phyloP scores from a whole-genome alignment of 2,329 filamentous ascomycete genomes.

The Diaporthe sp. region DNA sequence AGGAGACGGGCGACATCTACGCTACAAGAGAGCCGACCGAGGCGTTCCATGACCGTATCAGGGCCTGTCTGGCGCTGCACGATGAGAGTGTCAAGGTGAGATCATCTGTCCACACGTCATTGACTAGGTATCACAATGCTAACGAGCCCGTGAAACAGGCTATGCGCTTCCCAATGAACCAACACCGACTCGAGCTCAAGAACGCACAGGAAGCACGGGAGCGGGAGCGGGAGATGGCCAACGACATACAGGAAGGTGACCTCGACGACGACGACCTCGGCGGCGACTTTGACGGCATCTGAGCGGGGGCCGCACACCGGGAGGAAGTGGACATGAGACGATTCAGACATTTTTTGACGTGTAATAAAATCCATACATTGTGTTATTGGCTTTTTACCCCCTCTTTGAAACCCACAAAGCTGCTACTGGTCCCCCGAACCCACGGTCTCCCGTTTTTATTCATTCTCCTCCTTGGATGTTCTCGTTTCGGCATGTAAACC shows the following conservation, averaged over 20 bases:
- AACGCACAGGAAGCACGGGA: slow-evolving; percentile 99
- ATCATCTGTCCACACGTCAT: slow-evolving; percentile 31
- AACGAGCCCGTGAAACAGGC: slow-evolving; percentile 68
- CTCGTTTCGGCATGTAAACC: slow-evolving; percentile 8
- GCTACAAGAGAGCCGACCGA: slow-evolving; percentile 95
- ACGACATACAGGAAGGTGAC: slow-evolving; percentile 98
- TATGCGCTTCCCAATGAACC: slow-evolving; percentile 99
- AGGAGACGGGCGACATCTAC: slow-evolving; percentile 95
- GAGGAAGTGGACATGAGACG: slow-evolving; percentile 25
- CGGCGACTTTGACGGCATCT: slow-evolving; percentile 97
- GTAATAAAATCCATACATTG: slow-evolving; percentile 39
- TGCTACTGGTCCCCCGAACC: slow-evolving; percentile 11
- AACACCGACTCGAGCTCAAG: slow-evolving; percentile 96
- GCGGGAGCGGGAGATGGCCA: slow-evolving; percentile 94
- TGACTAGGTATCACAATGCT: slow-evolving; percentile 15
- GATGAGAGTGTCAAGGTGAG: slow-evolving; percentile 97
- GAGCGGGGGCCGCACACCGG: slow-evolving; percentile 52
- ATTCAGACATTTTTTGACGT: slow-evolving; percentile 33
- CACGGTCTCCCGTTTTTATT: neutral
- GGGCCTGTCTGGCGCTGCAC: slow-evolving; percentile 90
- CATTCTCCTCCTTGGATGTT: neutral
- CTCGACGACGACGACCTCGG: slow-evolving; percentile 96
- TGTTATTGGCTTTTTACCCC: slow-evolving; percentile 21
- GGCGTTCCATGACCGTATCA: slow-evolving; percentile 97
- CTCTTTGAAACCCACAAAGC: slow-evolving; percentile 9